Evolutionary conservation across 345 rosid genomes (phyloP), one percentile per base, ranked within the genome.

Genomic region (Aethionema arabicum): DNA sequence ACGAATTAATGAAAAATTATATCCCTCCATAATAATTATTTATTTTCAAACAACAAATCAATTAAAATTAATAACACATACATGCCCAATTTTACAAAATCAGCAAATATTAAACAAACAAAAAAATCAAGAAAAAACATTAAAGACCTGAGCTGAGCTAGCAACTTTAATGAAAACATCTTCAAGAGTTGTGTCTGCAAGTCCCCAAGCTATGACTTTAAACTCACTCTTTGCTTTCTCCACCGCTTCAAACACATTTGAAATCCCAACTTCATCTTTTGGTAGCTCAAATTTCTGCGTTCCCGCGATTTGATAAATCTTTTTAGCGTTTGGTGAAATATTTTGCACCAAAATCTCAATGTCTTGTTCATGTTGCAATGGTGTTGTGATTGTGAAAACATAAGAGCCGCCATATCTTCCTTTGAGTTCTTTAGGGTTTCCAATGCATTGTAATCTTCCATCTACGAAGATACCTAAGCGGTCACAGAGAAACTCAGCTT

Each of bases 121-220:
- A 21, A 15, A 45, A 56, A 39, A 32, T 70, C 56, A 72, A 58
- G 72, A 65, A 12, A 80, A 59, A 12, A 69, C 74, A 54, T 73
- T 72, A 69, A 70, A 76, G 35, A 71, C 70, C 66, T 78, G 77
- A 0, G 80, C 66, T 5, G 52, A 56, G 6, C 72, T 81, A 12
- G 97, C 95, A 66, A 90, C 97, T 82, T 93, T 93, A 76, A 90
- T 84, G 85, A 90, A 90, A 35, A 93, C 96, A 74, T 93, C 97
- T 76, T 93, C 97, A 43, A 93, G 78, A 47, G 97, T 89, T 69
- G 97, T 83, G 68, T 90, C 95, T 0, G 87, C 85, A 64, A 90
- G 72, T 42, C 96, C 99, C 99, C 99, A 93, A 8, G 97, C 97
- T 33, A 75, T 80, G 65, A 93, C 96, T 4, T 57, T 68, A 67